These are phyloP conservation scores for Sporothrix brasiliensis DNA, from an alignment of 2,329 filamentous ascomycete genomes.

Conservation along the genomic window DNA sequence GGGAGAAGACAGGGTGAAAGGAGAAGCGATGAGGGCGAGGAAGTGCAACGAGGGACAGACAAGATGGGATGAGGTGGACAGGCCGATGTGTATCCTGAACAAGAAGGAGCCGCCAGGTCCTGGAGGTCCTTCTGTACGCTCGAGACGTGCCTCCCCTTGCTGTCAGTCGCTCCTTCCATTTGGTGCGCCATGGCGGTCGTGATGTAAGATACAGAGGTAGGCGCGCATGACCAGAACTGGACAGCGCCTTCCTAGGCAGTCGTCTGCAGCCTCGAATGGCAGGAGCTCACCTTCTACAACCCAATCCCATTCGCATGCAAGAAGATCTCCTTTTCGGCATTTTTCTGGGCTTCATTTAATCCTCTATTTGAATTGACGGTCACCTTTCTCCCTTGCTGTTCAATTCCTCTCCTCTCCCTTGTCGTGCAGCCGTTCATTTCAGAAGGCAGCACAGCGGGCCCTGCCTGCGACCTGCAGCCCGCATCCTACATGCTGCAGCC, in stretches of 20 bases:
- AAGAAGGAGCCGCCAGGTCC: conserved; percentile 21
- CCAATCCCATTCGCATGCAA: conserved; percentile 17
- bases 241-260: conserved; percentile 24
- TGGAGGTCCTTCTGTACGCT: conserved; percentile 4
- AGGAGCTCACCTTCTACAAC: conserved; percentile 14
- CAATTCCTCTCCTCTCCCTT: conserved; percentile 28
- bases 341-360: conserved; percentile 12
- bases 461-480: conserved; percentile 20
- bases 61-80: conserved; percentile 25
- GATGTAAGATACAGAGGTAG: conserved; percentile 23
- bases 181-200: background rate
- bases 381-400: conserved; percentile 9
- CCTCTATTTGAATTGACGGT: background rate
- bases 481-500: conserved; percentile 24
- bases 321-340: background rate
- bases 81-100: conserved; percentile 20
- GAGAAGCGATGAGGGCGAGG: conserved; percentile 12
- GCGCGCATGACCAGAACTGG: conserved; percentile 5
- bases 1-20: background rate
- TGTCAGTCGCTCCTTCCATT: background rate
- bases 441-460: conserved; percentile 30
- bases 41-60: conserved; percentile 25
- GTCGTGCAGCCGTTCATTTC: conserved; percentile 33
- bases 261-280: conserved; percentile 22
- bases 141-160: conserved; percentile 19